These are phyloP conservation scores for Carnegiea gigantea DNA, from an alignment of 179 eudicot species.

Conservation along the genomic window DNA sequence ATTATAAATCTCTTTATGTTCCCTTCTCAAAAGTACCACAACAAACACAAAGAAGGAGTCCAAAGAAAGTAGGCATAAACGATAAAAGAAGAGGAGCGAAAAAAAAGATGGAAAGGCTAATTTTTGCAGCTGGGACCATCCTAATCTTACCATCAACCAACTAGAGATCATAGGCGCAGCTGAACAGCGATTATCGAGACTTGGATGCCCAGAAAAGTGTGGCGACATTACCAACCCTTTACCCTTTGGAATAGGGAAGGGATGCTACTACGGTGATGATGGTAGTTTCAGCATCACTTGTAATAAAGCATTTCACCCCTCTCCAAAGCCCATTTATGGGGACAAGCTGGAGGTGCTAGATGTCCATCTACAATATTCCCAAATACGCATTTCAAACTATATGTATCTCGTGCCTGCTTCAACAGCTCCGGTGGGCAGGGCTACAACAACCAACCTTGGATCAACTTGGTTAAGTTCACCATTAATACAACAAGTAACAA, in stretches of 20 bases:
- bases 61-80: too few relatives aligned
- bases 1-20: too few relatives aligned
- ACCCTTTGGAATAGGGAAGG: constrained; percentile 28
- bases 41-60: too few relatives aligned
- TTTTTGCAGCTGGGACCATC: not conserved
- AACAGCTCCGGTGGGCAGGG: not conserved
- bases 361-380: not conserved
- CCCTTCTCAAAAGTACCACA: too few relatives aligned
- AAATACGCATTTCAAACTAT: not conserved
- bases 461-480: constrained; percentile 5
- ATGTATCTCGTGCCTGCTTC: not conserved
- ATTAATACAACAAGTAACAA: constrained; percentile 19
- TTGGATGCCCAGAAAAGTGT: constrained; percentile 7
- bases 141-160: not conserved
- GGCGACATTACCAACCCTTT: constrained; percentile 23
- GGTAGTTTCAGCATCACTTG: constrained; percentile 7
- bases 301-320: not conserved
- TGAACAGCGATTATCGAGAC: not conserved
- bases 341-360: not conserved
- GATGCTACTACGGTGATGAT: not conserved
- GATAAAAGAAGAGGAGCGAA: too few relatives aligned
- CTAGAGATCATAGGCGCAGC: not conserved
- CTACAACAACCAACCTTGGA: not conserved
- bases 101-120: not conserved
- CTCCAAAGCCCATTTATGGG: constrained; percentile 16